Evolutionary conservation across 2,329 filamentous ascomycete genomes (phyloP).

Genomic region (Orbilia quercus): DNA sequence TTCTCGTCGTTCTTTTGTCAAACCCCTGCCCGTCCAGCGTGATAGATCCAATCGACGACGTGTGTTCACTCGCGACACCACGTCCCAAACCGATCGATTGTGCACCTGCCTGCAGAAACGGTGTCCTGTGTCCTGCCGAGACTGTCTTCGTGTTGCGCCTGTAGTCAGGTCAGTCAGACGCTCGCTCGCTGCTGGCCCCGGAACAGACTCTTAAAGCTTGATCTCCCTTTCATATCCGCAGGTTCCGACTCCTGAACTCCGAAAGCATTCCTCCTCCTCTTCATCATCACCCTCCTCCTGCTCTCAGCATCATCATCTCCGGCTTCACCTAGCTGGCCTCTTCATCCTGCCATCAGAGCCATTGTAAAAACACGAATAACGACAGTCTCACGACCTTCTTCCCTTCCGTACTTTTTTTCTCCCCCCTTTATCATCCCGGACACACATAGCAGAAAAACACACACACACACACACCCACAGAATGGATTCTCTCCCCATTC

Average conservation of each 20-base stretch:
- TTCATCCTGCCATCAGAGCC: not conserved
- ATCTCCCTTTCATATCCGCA: slow-evolving; percentile 34
- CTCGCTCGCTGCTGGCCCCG: not conserved
- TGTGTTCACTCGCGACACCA: not conserved
- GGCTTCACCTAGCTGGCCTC: slow-evolving; percentile 15
- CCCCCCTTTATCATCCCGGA: slow-evolving; percentile 18
- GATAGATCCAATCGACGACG: not conserved
- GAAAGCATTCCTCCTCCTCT: slow-evolving; percentile 29
- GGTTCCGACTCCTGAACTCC: slow-evolving; percentile 53
- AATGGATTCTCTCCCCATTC: slow-evolving; percentile 67
- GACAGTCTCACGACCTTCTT: slow-evolving; percentile 40
- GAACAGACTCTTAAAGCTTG: slow-evolving; percentile 26
- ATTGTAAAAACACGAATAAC: slow-evolving; percentile 32
- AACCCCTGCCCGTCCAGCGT: not conserved
- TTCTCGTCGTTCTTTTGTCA: slow-evolving; percentile 21
- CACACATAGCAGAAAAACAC: too few species aligned
- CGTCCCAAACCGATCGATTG: not conserved
- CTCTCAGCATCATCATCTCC: slow-evolving; percentile 8
- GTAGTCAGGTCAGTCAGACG: slow-evolving; percentile 10
- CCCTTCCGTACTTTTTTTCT: slow-evolving; percentile 11
- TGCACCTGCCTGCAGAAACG: not conserved
- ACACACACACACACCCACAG: too few species aligned
- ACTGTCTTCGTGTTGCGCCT: slow-evolving; percentile 20
- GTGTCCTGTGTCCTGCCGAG: not conserved
- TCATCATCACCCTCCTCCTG: slow-evolving; percentile 10